Percentiles rank a stretch among this genome's conserved stretches.
These are phyloP conservation scores for Phytopythium helicoides DNA, from an alignment of 352 stramenopile genomes.

Conservation along the genomic window DNA sequence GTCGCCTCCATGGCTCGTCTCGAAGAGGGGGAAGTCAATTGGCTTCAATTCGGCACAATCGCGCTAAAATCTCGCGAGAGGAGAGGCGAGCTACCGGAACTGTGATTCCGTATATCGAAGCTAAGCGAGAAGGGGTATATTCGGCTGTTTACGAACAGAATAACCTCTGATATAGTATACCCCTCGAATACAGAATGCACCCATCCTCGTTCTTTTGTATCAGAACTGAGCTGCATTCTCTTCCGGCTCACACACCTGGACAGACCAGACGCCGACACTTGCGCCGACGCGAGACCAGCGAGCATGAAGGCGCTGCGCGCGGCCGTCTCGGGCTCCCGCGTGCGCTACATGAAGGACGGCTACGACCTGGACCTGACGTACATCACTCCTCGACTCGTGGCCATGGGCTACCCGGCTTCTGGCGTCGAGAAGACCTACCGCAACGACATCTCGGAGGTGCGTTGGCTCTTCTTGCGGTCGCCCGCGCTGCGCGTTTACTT, in stretches of 20 bases:
- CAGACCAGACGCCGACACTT: not conserved
- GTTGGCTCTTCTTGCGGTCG: not conserved
- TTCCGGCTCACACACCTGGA: not conserved
- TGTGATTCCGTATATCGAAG: too few relatives aligned
- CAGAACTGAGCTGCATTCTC: not conserved
- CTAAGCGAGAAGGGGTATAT: too few relatives aligned
- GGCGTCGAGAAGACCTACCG: slow-evolving; percentile 85
- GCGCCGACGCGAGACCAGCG: not conserved
- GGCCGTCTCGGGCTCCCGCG: slow-evolving; percentile 73
- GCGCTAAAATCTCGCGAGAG: too few relatives aligned
- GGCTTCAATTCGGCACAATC: too few relatives aligned
- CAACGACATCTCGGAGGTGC: slow-evolving; percentile 80
- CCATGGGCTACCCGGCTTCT: slow-evolving; percentile 80
- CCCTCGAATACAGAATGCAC: too few relatives aligned
- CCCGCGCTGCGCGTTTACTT: too few relatives aligned
- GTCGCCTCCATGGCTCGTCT: not conserved
- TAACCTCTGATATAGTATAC: too few relatives aligned
- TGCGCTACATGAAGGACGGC: slow-evolving; percentile 81
- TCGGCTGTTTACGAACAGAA: too few relatives aligned
- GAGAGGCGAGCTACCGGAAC: too few relatives aligned
- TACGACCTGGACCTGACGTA: slow-evolving; percentile 87
- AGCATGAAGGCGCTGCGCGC: slow-evolving; percentile 79
- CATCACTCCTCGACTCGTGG: slow-evolving; percentile 76
- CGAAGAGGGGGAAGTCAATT: too few relatives aligned
- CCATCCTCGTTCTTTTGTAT: too few relatives aligned